A percentile compares a stretch with the other conserved stretches of the same genome.
Conservation (phyloP, 208 protist genomes). For the Wallacemonas collosoma region DNA sequence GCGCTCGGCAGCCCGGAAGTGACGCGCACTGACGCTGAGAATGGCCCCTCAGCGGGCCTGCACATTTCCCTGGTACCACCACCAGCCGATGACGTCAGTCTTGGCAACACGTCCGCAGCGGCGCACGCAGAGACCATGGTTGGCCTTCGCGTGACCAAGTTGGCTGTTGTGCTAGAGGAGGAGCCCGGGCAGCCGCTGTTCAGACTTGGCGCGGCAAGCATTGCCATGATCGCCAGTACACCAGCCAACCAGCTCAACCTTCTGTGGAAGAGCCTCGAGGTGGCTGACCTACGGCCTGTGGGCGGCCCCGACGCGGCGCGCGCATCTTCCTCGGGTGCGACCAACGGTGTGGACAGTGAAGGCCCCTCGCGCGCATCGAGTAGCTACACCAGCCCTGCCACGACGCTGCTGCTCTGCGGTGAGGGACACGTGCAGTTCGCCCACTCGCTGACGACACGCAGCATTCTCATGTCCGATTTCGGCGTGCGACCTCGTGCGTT, state of each 20-base stretch:
- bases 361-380: background rate
- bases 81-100: slow-evolving; percentile 4
- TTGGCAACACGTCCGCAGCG: slow-evolving; percentile 9
- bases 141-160: slow-evolving; percentile 14
- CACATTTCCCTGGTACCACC: slow-evolving; percentile 10
- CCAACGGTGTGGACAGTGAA: background rate
- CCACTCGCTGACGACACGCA: slow-evolving; percentile 55
- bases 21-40: background rate
- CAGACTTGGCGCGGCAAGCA: slow-evolving; percentile 1
- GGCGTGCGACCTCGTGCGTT: slow-evolving; percentile 35
- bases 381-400: slow-evolving; percentile 17
- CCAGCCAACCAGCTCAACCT: slow-evolving; percentile 14
- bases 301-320: slow-evolving; percentile 16
- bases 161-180: slow-evolving; percentile 7
- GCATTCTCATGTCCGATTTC: slow-evolving; percentile 51
- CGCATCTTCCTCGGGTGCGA: background rate
- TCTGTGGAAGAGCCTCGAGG: slow-evolving; percentile 17
- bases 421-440: slow-evolving; percentile 53
- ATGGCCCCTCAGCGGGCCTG: slow-evolving; percentile 11
- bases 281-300: slow-evolving; percentile 9
- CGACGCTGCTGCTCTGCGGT: slow-evolving; percentile 59
- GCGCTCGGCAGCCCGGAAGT: background rate
- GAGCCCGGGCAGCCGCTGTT: slow-evolving; percentile 10
- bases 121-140: slow-evolving; percentile 8
- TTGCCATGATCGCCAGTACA: slow-evolving; percentile 11